Conservation (phyloP, 306 rosid species). For the Carpinus viminea region DNA sequence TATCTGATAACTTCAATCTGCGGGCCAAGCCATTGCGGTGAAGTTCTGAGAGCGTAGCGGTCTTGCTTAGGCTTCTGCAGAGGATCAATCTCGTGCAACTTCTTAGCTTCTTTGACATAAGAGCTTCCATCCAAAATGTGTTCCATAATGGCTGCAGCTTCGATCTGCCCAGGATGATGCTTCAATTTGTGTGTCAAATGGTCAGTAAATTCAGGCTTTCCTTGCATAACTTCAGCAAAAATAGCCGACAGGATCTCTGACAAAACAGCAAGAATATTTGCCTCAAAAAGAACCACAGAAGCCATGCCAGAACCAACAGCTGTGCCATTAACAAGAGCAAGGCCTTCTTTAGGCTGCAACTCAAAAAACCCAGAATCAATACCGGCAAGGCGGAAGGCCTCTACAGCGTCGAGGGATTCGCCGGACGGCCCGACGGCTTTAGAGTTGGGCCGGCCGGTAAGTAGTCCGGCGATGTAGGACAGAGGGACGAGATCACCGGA, state of each 20-base stretch:
- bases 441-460: conserved; percentile 78
- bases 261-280: conserved; percentile 62
- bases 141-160: conserved; percentile 96
- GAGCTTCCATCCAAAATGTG: conserved; percentile 87
- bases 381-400: conserved; percentile 61
- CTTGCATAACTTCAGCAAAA: conserved; percentile 86
- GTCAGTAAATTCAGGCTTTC: conserved; percentile 90
- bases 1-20: conserved; percentile 77
- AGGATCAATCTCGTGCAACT: conserved; percentile 78
- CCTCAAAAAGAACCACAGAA: conserved; percentile 77
- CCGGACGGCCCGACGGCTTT: conserved; percentile 73
- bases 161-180: conserved; percentile 96
- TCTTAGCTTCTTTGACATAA: conserved; percentile 64
- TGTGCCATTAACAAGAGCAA: conserved; percentile 89
- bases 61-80: conserved; percentile 87
- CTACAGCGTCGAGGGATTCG: conserved; percentile 48
- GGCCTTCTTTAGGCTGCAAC: conserved; percentile 90
- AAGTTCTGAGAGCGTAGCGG: conserved; percentile 80
- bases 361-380: conserved; percentile 70
- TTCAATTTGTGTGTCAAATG: conserved; percentile 85
- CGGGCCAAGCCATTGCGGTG: conserved; percentile 98
- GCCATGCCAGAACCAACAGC: conserved; percentile 95
- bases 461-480: conserved; percentile 80
- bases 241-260: conserved; percentile 76
- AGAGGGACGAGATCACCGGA: conserved; percentile 92